Evolutionary conservation across 1,139 yeast genomes (phyloP).

Genomic region (Protomyces lactucae-debilis): DNA sequence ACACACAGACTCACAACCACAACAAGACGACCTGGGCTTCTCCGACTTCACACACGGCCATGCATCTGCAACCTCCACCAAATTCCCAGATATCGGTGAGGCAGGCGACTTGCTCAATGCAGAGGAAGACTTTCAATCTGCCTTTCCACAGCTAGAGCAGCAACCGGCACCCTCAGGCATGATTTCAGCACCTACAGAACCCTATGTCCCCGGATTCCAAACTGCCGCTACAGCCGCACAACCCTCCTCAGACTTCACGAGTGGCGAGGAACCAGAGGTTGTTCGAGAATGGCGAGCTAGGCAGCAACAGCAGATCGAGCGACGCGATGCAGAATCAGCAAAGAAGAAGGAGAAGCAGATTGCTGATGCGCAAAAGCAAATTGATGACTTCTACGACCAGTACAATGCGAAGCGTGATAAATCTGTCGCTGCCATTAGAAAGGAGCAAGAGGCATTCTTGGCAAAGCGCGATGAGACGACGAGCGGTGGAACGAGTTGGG

Average conservation of each 20-base stretch:
- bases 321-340: constrained; percentile 70
- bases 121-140: not conserved
- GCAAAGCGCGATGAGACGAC: constrained; percentile 75
- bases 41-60: constrained; percentile 42
- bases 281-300: constrained; percentile 65
- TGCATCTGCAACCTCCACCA: constrained; percentile 1
- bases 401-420: constrained; percentile 82
- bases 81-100: constrained; percentile 20
- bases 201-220: constrained; percentile 35
- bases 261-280: constrained; percentile 12
- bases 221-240: constrained; percentile 28
- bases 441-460: constrained; percentile 62
- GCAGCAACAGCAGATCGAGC: constrained; percentile 71
- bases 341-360: constrained; percentile 64
- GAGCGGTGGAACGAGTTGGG: constrained; percentile 75
- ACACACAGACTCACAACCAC: constrained; percentile 52
- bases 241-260: constrained; percentile 22
- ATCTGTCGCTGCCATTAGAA: constrained; percentile 58
- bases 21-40: constrained; percentile 54
- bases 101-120: constrained; percentile 39
- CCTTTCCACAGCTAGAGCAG: constrained; percentile 6
- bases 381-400: constrained; percentile 90
- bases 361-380: constrained; percentile 74
- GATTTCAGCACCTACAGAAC: constrained; percentile 37
- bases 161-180: constrained; percentile 31